phyloP scores from a whole-genome alignment of 345 rosid genomes.

The Pistacia vera region DNA sequence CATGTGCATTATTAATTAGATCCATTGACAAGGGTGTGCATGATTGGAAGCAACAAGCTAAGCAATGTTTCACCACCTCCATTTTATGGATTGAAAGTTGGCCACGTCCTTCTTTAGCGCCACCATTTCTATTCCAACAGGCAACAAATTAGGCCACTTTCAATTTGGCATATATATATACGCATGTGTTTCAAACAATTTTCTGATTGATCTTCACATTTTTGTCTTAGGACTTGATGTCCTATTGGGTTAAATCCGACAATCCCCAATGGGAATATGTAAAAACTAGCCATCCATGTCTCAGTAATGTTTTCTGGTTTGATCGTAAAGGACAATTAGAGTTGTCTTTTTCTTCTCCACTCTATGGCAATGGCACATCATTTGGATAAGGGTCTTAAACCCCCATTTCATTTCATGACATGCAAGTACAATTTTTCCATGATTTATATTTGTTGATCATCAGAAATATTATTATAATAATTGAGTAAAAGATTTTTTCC shows the following conservation, averaged over 20 bases:
- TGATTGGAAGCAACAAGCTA: neutral
- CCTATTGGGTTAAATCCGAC: slow-evolving; percentile 13
- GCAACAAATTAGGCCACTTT: neutral
- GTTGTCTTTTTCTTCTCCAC: neutral
- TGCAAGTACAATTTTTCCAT: slow-evolving; percentile 1
- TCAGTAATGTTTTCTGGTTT: slow-evolving; percentile 10
- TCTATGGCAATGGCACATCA: neutral
- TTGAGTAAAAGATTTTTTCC: no score
- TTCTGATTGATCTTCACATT: neutral
- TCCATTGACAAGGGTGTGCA: neutral
- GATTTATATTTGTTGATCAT: neutral
- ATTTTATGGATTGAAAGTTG: slow-evolving; percentile 4
- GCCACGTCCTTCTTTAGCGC: slow-evolving; percentile 14
- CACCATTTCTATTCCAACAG: neutral
- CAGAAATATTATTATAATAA: no score
- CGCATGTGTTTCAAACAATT: neutral
- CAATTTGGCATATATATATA: no score
- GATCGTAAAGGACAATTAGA: neutral
- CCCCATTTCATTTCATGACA: neutral
- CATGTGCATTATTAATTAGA: slow-evolving; percentile 14
- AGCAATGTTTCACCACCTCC: neutral
- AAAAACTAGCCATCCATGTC: slow-evolving; percentile 22
- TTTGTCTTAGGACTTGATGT: slow-evolving; percentile 6
- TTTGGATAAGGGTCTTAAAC: neutral
- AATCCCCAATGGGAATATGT: slow-evolving; percentile 22